Base-by-base conservation (phyloP, 306 rosid species). In the Acacia confusa region DNA sequence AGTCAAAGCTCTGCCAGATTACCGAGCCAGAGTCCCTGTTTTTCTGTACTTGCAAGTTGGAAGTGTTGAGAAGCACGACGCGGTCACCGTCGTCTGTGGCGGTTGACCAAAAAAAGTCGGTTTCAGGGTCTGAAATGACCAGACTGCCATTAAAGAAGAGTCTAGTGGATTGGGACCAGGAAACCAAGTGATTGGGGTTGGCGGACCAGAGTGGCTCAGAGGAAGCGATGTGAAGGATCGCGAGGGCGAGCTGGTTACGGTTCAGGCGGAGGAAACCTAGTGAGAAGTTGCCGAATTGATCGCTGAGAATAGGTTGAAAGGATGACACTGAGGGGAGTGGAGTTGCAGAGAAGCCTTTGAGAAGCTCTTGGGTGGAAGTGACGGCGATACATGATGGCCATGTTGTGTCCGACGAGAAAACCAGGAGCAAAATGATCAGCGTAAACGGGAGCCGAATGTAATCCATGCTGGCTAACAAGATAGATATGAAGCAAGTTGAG, bases 131-230 rank as follows among this genome's bases (percentile, higher is more conserved):
- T 15, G 89, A 86, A 24, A 93, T 58, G 4, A 89, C 79, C 16
- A 95, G 91, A 17, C 89, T 91, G 53, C 99, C 99, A 41, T 93
- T 91, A 86, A 95, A 95, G 76, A 60, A 78, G 78, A 95, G 82
- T 73, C 76, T 82, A 2, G 98, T 89, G 14, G 79, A 44, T 79
- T 74, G 82, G 60, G 97, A 79, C 98, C 99, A 93, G 19, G 66
- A 71, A 0, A 88, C 87, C 0, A 75, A 32, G 15, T 36, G 83
- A 1, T 82, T 70, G 10, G 90, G 90, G 79, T 89, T 87, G 25
- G 95, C 97, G 22, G 81, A 40, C 99, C 99, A 95, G 73, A 95
- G 71, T 1, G 88, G 87, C 50, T 88, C 87, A 0, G 89, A 82
- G 36, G 99, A 95, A 2, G 90, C 78, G 55, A 91, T 80, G 84